phyloP scores from a whole-genome alignment of 2,329 filamentous ascomycete species.

The Alternaria angustiovoidea region DNA sequence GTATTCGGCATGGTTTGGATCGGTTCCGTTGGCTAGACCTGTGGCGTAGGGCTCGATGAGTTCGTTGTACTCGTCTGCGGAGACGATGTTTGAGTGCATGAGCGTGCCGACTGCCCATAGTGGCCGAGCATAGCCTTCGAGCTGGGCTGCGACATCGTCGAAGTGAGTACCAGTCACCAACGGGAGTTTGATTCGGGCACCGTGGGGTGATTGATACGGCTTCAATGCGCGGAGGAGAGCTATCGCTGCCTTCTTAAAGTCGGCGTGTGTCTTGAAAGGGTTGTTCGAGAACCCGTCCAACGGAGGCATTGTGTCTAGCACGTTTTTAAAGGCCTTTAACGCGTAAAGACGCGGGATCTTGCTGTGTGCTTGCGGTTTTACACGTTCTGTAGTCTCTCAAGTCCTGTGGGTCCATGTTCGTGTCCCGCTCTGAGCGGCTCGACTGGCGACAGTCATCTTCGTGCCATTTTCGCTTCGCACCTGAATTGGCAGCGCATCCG shows the following conservation, averaged over 20 bases:
- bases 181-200: slow-evolving; percentile 43
- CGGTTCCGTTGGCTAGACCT: slow-evolving; percentile 47
- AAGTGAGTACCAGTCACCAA: slow-evolving; percentile 47
- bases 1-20: slow-evolving; percentile 51
- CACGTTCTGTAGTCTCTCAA: neutral
- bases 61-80: slow-evolving; percentile 24
- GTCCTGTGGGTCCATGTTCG: neutral
- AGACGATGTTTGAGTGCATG: slow-evolving; percentile 28
- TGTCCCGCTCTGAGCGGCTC: neutral
- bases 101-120: slow-evolving; percentile 46
- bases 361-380: neutral
- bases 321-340: accelerated
- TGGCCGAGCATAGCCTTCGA: slow-evolving; percentile 46
- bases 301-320: slow-evolving; percentile 31
- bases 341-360: neutral
- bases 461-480: neutral
- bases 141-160: slow-evolving; percentile 46
- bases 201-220: slow-evolving; percentile 42
- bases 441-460: neutral
- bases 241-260: slow-evolving; percentile 36
- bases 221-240: slow-evolving; percentile 36
- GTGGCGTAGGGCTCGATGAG: slow-evolving; percentile 37
- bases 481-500: neutral
- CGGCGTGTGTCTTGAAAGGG: slow-evolving; percentile 30
- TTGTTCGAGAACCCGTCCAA: slow-evolving; percentile 43